Base-by-base conservation (phyloP, 192 early-diverging fungal species). In the Powellomyces hirtus region DNA sequence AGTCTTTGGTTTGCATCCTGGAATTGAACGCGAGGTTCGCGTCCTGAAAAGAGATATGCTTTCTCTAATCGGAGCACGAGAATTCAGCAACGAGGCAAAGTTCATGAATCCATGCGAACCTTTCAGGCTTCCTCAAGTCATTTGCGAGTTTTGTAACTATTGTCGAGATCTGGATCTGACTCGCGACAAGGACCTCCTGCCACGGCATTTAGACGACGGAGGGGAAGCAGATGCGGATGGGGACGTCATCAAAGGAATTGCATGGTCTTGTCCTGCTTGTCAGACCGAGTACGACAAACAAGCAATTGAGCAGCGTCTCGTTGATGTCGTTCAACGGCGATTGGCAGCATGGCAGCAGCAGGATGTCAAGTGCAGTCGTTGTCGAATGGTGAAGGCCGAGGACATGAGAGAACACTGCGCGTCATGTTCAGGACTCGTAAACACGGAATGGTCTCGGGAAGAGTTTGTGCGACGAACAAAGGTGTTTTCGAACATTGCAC, bases 101-200 rank as follows among this genome's bases (percentile, higher is more conserved):
- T 96, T 96, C 75, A 68, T 77, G 50, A 92, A 94, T 61, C 94
- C 95, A 0, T 95, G 92, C 72, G 87, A 91, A 61, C 85, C 84
- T 16, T 82, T 94, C 71, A 78, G 88, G 16, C 65, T 98, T 14
- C 75, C 84, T 4, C 90, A 90, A 18, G 88, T 96, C 14, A 89
- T 94, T 45, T 98, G 97, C 75, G 85, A 87, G 58, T 91, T 87
- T 61, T 98, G 97, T 74, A 90, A 90, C 67, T 86, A 87, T 64
- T 85, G 85, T 58, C 79, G 88, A 10, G 94, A 98, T 76, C 73
- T 97, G 68, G 97, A 98, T 75, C 87, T 98, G 62, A 94, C 90
- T 59, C 87, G 95, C 35, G 92, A 96, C 57, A 79, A 79, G 26
- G 83, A 85, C 44, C 66, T 92, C 58, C 64, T 93, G 42, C 85